These are phyloP conservation scores for Pisolithus marmoratus DNA, from an alignment of 768 basidiomycete species.

Conservation along the genomic window DNA sequence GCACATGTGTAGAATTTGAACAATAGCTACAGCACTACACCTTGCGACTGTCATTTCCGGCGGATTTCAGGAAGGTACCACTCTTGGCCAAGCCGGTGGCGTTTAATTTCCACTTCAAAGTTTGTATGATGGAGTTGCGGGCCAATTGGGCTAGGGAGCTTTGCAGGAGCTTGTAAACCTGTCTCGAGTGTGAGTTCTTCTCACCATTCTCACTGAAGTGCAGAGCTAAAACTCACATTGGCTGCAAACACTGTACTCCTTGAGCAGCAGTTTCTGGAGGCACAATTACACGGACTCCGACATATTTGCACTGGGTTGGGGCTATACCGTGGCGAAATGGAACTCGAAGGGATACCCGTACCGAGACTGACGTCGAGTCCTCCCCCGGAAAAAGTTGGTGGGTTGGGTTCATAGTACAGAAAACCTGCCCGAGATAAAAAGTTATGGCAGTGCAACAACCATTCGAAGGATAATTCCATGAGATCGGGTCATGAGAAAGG, in stretches of 20 bases:
- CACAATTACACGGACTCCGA: background rate
- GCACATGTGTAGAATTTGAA: background rate
- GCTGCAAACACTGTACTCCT: constrained; percentile 98
- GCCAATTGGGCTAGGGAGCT: constrained; percentile 94
- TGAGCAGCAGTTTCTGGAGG: constrained; percentile 80
- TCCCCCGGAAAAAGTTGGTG: constrained; percentile 96
- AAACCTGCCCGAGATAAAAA: constrained; percentile 99
- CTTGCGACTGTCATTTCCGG: constrained; percentile 96
- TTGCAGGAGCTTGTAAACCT: constrained; percentile 97
- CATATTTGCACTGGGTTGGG: background rate
- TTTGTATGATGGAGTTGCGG: constrained; percentile 96
- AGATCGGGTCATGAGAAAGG: constrained; percentile 95
- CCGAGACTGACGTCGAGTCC: constrained; percentile 95
- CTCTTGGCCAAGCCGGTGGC: constrained; percentile 87
- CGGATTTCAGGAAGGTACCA: constrained; percentile 93
- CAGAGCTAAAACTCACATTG: constrained; percentile 51
- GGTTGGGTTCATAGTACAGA: constrained; percentile 94
- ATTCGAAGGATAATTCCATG: constrained; percentile 98
- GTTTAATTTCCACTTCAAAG: constrained; percentile 97
- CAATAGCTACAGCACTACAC: constrained; percentile 31
- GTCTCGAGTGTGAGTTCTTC: no score
- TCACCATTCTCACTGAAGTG: background rate
- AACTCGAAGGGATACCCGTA: constrained; percentile 94
- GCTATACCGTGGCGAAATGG: constrained; percentile 94
- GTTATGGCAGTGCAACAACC: constrained; percentile 93